Evolutionary conservation across 2,329 filamentous ascomycete species (phyloP), one percentile per base, ranked within the genome.

Genomic region (Oidium heveae): DNA sequence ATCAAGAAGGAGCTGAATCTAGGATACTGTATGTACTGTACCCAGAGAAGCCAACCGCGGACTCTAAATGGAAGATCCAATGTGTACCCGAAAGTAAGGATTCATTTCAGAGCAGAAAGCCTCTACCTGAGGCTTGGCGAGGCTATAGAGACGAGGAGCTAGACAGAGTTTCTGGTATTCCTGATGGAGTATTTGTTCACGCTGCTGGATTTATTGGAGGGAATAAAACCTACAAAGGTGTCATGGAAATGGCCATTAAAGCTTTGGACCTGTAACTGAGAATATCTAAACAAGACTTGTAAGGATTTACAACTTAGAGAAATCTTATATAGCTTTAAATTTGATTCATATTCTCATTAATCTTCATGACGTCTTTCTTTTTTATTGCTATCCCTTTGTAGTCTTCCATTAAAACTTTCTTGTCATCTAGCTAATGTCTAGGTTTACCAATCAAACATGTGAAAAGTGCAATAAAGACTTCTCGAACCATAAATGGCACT

Each of bases 151-250:
- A 96, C 65, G 80, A 83, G 61, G 80, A 88, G 67, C 72, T 98
- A 54, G 86, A 89, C 67, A 74, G 76, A 61, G 73, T 87, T 16
- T 70, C 75, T 24, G 79, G 80, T 37, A 72, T 86, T 32, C 71
- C 72, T 5, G 86, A 88, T 7, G 81, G 85, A 58, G 81, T 98
- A 32, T 98, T 98, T 66, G 84, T 95, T 33, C 91, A 98, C 66
- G 88, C 88, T 3, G 82, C 83, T 54, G 91, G 91, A 32, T 98
- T 98, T 70, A 96, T 96, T 64, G 91, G 91, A 18, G 91, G 91
- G 2, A 93, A 95, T 69, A 82, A 84, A 73, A 93, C 84, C 0
- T 91, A 84, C 63, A 86, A 94, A 58, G 91, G 91, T 33, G 88
- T 80, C 28, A 75, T 86, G 66, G 78, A 80, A 56, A 94, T 96